These are phyloP conservation scores for Fusarium napiforme DNA, from an alignment of 2,329 filamentous ascomycete genomes.

Conservation along the genomic window DNA sequence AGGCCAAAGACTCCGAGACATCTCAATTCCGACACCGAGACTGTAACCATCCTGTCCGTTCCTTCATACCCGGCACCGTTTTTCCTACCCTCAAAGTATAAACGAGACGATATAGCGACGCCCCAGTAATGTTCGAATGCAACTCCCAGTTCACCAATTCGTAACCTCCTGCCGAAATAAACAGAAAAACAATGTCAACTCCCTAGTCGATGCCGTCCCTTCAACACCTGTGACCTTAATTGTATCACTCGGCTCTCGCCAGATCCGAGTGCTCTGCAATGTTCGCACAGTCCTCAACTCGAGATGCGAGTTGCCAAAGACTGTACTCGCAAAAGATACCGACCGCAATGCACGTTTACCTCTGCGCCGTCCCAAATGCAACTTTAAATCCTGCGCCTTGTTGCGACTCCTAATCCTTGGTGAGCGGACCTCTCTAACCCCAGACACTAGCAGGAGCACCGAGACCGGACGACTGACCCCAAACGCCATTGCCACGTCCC, in stretches of 20 bases:
- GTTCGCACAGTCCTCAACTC: conserved; percentile 12
- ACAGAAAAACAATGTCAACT: conserved; percentile 42
- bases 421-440: conserved; percentile 68
- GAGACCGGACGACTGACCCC: conserved; percentile 84
- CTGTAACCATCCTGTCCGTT: conserved; percentile 28
- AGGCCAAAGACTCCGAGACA: conserved; percentile 25
- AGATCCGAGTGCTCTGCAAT: conserved; percentile 33
- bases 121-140: conserved; percentile 44
- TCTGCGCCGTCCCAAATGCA: conserved; percentile 46
- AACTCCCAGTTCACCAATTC: conserved; percentile 41
- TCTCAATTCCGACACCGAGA: conserved; percentile 20
- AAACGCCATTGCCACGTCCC: conserved; percentile 83
- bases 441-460: conserved; percentile 94
- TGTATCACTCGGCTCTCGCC: conserved; percentile 34
- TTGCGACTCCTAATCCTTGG: conserved; percentile 7
- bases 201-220: conserved; percentile 42
- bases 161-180: conserved; percentile 35
- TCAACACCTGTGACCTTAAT: conserved; percentile 36
- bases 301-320: conserved; percentile 18
- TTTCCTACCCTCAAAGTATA: conserved; percentile 36
- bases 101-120: conserved; percentile 39
- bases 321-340: conserved; percentile 26
- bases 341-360: conserved; percentile 39
- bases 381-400: conserved; percentile 31
- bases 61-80: conserved; percentile 27